phyloP scores from a whole-genome alignment of 257 asterid species.

The Mitragyna speciosa region DNA sequence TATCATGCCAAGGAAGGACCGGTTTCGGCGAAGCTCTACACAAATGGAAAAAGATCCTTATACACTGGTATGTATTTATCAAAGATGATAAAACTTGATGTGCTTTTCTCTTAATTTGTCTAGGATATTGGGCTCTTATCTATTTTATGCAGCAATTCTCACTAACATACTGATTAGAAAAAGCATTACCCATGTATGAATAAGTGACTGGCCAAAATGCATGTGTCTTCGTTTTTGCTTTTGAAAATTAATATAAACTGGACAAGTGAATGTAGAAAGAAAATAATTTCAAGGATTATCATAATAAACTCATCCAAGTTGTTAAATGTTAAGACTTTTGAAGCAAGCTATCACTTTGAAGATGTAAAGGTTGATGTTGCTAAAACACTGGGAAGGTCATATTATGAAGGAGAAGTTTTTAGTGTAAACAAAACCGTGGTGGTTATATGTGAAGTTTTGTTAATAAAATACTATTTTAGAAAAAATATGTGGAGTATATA shows the following conservation, averaged over 20 bases:
- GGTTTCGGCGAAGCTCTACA: conserved; percentile 85
- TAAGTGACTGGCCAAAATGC: not conserved
- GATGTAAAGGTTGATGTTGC: not conserved
- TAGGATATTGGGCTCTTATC: not conserved
- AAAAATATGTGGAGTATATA: not conserved
- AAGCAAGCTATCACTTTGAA: not conserved
- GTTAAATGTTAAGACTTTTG: not conserved
- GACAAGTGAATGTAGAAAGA: not conserved
- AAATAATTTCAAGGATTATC: not conserved
- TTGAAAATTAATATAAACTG: not conserved
- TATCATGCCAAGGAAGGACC: conserved; percentile 87
- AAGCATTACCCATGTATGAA: not conserved
- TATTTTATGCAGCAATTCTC: not conserved
- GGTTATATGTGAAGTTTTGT: not conserved
- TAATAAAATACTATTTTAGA: not conserved
- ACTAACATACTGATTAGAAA: not conserved
- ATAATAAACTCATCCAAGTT: not conserved
- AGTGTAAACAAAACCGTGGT: not conserved
- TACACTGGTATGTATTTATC: conserved; percentile 64
- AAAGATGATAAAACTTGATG: not conserved
- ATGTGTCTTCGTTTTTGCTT: not conserved
- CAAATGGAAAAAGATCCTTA: conserved; percentile 97
- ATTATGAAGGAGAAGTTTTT: not conserved
- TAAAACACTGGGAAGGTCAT: not conserved
- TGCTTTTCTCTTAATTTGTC: not conserved